Evolutionary conservation across 805 yeast genomes (phyloP).

Genomic region (Starmerella scarabaei): DNA sequence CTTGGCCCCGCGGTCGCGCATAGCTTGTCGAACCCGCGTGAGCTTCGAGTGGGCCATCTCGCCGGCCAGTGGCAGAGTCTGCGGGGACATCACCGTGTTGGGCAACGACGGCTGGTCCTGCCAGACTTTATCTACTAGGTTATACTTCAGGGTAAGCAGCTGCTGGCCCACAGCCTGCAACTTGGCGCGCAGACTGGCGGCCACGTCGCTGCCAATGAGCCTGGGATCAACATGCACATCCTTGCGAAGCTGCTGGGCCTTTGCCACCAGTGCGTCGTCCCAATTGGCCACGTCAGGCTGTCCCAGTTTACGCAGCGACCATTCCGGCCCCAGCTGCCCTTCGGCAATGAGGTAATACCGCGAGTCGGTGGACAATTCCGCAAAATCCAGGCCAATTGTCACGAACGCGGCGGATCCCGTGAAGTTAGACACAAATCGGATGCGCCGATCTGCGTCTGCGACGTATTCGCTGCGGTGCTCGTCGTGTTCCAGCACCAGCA

Average conservation of each 20-base stretch:
- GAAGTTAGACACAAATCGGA: slow-evolving; percentile 70
- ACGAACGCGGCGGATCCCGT: slow-evolving; percentile 91
- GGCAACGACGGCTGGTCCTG: slow-evolving; percentile 52
- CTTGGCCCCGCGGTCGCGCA: slow-evolving; percentile 22
- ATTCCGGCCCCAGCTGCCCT: slow-evolving; percentile 62
- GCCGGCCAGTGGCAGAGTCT: slow-evolving; percentile 51
- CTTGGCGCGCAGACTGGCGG: slow-evolving; percentile 20
- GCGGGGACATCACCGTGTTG: slow-evolving; percentile 36
- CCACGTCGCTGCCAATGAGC: slow-evolving; percentile 36
- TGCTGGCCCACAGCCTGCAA: slow-evolving; percentile 28
- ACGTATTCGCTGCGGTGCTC: slow-evolving; percentile 91
- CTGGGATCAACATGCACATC: slow-evolving; percentile 78
- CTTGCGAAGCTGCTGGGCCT: slow-evolving; percentile 33
- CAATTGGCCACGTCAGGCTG: slow-evolving; percentile 56
- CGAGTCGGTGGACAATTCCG: slow-evolving; percentile 86
- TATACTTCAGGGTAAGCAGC: slow-evolving; percentile 41
- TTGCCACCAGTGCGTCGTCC: slow-evolving; percentile 61
- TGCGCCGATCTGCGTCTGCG: slow-evolving; percentile 63
- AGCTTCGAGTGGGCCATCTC: slow-evolving; percentile 48
- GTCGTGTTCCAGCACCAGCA: slow-evolving; percentile 76
- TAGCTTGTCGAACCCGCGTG: slow-evolving; percentile 26
- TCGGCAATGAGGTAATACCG: slow-evolving; percentile 86
- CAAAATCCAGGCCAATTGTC: slow-evolving; percentile 53
- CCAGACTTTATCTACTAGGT: slow-evolving; percentile 72
- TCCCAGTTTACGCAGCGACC: slow-evolving; percentile 75